phyloP scores from a whole-genome alignment of 148 eudicot genomes.

The Pouteria glomerata region DNA sequence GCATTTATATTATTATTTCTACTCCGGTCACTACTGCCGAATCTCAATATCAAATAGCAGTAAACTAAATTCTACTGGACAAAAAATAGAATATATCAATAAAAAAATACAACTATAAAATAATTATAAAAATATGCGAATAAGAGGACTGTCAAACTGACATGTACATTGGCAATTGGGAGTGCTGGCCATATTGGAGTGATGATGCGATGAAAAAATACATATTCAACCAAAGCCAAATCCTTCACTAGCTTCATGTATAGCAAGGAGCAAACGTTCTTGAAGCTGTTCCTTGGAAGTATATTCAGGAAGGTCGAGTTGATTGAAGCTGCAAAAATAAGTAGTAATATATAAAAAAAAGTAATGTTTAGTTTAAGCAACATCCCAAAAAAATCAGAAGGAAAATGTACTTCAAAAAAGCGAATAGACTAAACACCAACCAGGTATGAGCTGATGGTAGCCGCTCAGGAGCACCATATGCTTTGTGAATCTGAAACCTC shows the following conservation, averaged over 20 bases:
- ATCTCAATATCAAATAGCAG: too few species aligned
- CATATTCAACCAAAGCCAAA: constrained; percentile 84
- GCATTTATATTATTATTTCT: too few species aligned
- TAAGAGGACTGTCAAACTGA: constrained; percentile 15
- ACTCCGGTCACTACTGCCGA: too few species aligned
- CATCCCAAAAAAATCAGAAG: background rate
- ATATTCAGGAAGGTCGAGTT: constrained; percentile 96
- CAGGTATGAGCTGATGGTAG: constrained; percentile 99
- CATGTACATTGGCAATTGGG: constrained; percentile 28
- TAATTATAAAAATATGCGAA: background rate
- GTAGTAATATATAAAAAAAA: background rate
- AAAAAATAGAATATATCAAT: too few species aligned
- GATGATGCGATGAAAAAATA: background rate
- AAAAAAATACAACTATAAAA: too few species aligned
- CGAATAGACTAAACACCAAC: constrained; percentile 30
- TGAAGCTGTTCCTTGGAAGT: constrained; percentile 89
- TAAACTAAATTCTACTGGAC: too few species aligned
- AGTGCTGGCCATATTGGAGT: constrained; percentile 7
- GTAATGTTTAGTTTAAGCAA: background rate
- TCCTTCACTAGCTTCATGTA: constrained; percentile 99
- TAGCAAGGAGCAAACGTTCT: constrained; percentile 89
- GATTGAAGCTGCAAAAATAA: constrained; percentile 64
- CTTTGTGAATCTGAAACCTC: constrained; percentile 93
- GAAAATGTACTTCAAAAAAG: background rate
- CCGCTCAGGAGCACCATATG: constrained; percentile 97